phyloP scores from a whole-genome alignment of 306 rosid genomes.

The Quercus aquifolioides region DNA sequence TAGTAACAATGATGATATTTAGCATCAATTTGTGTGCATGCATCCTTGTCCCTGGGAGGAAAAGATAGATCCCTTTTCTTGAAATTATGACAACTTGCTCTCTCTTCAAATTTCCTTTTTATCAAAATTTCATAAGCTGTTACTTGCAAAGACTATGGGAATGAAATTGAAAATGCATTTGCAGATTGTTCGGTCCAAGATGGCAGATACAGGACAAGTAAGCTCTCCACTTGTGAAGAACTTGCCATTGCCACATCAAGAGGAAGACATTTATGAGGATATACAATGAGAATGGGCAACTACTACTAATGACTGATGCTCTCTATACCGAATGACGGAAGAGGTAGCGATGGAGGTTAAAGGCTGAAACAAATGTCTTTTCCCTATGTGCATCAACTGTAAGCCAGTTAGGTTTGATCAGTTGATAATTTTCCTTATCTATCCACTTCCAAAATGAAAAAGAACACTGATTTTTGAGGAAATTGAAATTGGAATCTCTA shows the following conservation, averaged over 20 bases:
- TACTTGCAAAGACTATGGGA: background rate
- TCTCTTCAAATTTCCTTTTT: background rate
- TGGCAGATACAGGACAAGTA: slow-evolving; percentile 55
- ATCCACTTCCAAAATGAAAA: background rate
- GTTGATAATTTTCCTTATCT: background rate
- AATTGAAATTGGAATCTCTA: background rate
- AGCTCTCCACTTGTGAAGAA: slow-evolving; percentile 36
- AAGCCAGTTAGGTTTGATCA: background rate
- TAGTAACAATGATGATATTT: background rate
- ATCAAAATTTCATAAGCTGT: background rate
- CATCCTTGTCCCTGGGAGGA: background rate
- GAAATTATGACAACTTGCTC: background rate
- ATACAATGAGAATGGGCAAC: slow-evolving; percentile 27
- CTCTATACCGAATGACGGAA: background rate
- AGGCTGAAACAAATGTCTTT: background rate
- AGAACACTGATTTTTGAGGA: background rate
- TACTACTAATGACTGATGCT: background rate
- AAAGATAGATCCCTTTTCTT: background rate
- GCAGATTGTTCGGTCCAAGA: slow-evolving; percentile 67
- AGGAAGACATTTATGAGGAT: slow-evolving; percentile 47
- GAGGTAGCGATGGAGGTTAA: background rate
- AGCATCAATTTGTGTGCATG: background rate
- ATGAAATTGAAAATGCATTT: slow-evolving; percentile 16
- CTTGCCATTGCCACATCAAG: slow-evolving; percentile 32
- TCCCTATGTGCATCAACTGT: background rate